These are phyloP conservation scores for Secale cereale DNA, from an alignment of 176 grass and related monocot species.

Conservation along the genomic window DNA sequence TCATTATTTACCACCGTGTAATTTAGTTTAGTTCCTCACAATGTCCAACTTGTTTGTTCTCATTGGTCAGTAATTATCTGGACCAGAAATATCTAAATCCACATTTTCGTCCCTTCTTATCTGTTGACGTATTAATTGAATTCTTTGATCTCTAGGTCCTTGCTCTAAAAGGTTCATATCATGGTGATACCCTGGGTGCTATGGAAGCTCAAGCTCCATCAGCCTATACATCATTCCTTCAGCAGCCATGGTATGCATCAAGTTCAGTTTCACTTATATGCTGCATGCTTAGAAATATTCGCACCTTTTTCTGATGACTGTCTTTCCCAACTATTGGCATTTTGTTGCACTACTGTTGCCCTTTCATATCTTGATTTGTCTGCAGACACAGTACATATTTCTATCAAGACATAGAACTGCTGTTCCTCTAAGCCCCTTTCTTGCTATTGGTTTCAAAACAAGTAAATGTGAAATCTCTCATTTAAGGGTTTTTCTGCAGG, in stretches of 20 bases:
- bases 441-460: neutral
- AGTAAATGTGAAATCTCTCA: slow-evolving; percentile 15
- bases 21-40: neutral
- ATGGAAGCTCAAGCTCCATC: slow-evolving; percentile 99
- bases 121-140: neutral
- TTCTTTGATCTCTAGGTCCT: slow-evolving; percentile 53
- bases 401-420: neutral
- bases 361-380: neutral
- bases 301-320: neutral
- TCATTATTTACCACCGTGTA: neutral
- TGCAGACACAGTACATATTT: neutral
- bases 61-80: neutral
- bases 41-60: neutral
- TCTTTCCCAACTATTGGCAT: neutral
- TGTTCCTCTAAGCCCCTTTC: neutral
- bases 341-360: neutral
- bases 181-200: slow-evolving; percentile 93
- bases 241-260: slow-evolving; percentile 82
- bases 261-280: slow-evolving; percentile 4
- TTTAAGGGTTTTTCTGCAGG: slow-evolving; percentile 37
- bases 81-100: neutral
- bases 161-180: slow-evolving; percentile 87
- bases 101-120: neutral
- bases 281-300: neutral
- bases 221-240: slow-evolving; percentile 82